phyloP scores from a whole-genome alignment of 148 eudicot species.

The Camellia lanceoleosa region DNA sequence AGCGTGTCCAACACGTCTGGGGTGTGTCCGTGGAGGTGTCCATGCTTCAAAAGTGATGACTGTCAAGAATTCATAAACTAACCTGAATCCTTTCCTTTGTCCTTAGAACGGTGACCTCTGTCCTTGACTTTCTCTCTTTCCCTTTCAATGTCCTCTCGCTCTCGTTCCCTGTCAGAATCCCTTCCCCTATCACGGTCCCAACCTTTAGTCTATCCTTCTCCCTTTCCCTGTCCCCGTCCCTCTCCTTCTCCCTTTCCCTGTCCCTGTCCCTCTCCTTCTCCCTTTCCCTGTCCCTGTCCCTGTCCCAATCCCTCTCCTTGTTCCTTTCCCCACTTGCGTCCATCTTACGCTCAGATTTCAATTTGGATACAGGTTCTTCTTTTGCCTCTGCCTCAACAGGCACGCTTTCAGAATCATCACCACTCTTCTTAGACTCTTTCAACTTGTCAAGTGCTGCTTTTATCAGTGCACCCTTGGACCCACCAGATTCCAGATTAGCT shows the following conservation, averaged over 20 bases:
- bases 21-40: too few relatives aligned
- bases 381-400: constrained; percentile 43
- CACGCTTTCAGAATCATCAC: constrained; percentile 47
- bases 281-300: constrained; percentile 64
- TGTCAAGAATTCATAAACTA: constrained; percentile 5
- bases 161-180: constrained; percentile 81
- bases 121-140: constrained; percentile 66
- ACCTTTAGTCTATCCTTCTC: constrained; percentile 48
- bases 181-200: constrained; percentile 74
- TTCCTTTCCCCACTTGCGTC: constrained; percentile 58
- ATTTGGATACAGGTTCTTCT: constrained; percentile 46
- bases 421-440: constrained; percentile 72
- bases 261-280: too few relatives aligned
- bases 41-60: neutral
- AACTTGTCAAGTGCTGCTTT: constrained; percentile 57
- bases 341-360: constrained; percentile 44
- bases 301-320: constrained; percentile 55
- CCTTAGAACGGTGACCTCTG: constrained; percentile 62
- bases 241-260: constrained; percentile 42
- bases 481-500: constrained; percentile 37
- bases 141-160: constrained; percentile 63
- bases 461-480: constrained; percentile 44
- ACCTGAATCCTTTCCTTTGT: constrained; percentile 70
- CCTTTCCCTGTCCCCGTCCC: constrained; percentile 59
- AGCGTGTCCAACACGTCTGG: too few relatives aligned